These are phyloP conservation scores for Blastocystis sp. DNA, from an alignment of 352 stramenopile genomes.

Conservation along the genomic window DNA sequence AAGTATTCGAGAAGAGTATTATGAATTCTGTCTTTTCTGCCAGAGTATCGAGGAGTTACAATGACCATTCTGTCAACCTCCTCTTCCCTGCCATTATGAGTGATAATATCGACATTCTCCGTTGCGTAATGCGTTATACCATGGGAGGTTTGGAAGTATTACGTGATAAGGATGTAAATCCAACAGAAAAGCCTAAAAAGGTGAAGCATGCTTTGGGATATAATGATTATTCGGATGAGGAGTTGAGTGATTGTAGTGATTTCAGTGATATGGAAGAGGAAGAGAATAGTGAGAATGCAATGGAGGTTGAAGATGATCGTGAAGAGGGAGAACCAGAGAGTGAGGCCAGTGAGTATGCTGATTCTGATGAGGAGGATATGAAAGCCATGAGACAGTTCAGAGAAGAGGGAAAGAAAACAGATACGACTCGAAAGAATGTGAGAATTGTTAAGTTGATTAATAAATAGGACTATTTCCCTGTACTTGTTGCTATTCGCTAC, in stretches of 20 bases:
- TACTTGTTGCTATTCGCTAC: not conserved
- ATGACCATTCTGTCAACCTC: not conserved
- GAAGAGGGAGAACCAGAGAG: not conserved
- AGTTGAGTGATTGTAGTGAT: conserved; percentile 30
- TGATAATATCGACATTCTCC: conserved; percentile 5
- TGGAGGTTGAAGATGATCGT: conserved; percentile 7
- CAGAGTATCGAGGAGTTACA: not conserved
- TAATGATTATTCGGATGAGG: not conserved
- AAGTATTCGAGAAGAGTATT: not conserved
- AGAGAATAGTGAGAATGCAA: conserved; percentile 15
- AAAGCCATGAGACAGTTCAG: conserved; percentile 19
- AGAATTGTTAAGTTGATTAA: not conserved
- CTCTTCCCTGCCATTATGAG: conserved; percentile 2
- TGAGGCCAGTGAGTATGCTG: conserved; percentile 51
- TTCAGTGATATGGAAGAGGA: not conserved
- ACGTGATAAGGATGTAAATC: conserved; percentile 35
- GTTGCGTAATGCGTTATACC: conserved; percentile 8
- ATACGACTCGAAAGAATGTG: not conserved
- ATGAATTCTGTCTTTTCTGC: not conserved
- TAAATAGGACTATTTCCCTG: not conserved
- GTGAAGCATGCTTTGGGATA: not conserved
- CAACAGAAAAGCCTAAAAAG: not conserved
- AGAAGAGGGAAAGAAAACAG: conserved; percentile 4
- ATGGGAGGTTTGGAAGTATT: conserved; percentile 31
- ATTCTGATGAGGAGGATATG: conserved; percentile 65